Evolutionary conservation across 345 rosid genomes (phyloP), one percentile per base, ranked within the genome.

Genomic region (Citropsis articulata): DNA sequence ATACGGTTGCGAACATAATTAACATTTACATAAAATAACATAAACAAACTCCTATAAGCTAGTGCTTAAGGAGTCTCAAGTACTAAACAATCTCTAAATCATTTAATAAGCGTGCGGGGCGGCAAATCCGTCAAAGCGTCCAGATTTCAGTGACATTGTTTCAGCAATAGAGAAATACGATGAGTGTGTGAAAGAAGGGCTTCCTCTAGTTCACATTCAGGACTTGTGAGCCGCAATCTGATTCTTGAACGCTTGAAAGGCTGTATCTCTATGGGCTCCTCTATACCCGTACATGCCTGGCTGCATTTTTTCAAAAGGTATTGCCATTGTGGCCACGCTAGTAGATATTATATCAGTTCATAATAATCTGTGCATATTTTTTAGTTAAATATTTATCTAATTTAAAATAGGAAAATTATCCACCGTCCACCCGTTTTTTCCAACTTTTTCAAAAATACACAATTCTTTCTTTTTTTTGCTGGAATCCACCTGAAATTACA

Each of bases 101-200:
- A 96, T 83, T 79, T 96, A n/a, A 94, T 96, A 81, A 91, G 87
- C 88, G 90, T 2, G 99, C 77, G 91, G 99, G 99, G 92, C 97
- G 0, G 94, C 88, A 0, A 94, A 94, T 69, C 97, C 99, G 0
- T 81, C 97, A 0, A 94, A 92, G 84, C 86, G 99, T 77, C 98
- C 98, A 0, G 98, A 96, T 66, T 96, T 96, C 88, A 86, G 88
- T n/a, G 82, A 91, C 80, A 94, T 96, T 13, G 99, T 96, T 57
- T 88, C 91, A 6, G 89, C 89, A 6, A 75, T 94, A 65, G 98
- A 94, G 88, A 92, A 89, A 84, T 91, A 88, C 61, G 97, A 96
- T 33, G 97, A 89, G 64, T 91, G 98, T 71, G 90, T 91, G 19
- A 91, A 91, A 88, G 98, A 90, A 76, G 98, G 98, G 7, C 88